Evolutionary conservation across 116 monocot species (phyloP).

Genomic region (Posidonia oceanica): DNA sequence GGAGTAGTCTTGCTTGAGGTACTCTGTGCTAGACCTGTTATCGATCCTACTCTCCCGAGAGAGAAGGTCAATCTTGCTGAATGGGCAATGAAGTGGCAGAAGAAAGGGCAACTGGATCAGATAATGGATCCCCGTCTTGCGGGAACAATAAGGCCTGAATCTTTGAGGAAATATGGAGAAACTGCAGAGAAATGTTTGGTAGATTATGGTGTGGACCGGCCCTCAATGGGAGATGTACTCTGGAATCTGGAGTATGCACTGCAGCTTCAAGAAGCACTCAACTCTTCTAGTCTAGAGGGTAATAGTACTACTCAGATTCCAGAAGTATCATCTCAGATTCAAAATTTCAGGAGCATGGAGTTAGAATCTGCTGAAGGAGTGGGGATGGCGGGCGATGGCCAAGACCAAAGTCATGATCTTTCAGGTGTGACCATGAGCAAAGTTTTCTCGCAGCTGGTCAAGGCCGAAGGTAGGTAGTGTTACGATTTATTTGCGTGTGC

Average conservation of each 20-base stretch:
- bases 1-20: slow-evolving; percentile 69
- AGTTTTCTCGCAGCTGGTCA: slow-evolving; percentile 67
- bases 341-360: neutral
- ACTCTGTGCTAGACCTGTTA: slow-evolving; percentile 57
- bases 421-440: slow-evolving; percentile 51
- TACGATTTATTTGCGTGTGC: neutral
- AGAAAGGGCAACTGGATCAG: slow-evolving; percentile 35
- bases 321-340: neutral
- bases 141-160: slow-evolving; percentile 38
- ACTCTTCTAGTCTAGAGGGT: slow-evolving; percentile 5
- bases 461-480: slow-evolving; percentile 53
- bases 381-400: neutral
- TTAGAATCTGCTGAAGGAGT: neutral
- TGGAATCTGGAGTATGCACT: slow-evolving; percentile 60
- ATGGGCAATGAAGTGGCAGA: slow-evolving; percentile 57
- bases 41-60: slow-evolving; percentile 49
- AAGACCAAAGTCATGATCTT: slow-evolving; percentile 13
- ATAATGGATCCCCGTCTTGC: slow-evolving; percentile 42
- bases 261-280: slow-evolving; percentile 41
- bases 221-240: slow-evolving; percentile 52
- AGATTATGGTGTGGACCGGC: slow-evolving; percentile 51
- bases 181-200: slow-evolving; percentile 52
- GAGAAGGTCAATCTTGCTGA: slow-evolving; percentile 66
- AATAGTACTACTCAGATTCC: slow-evolving; percentile 33
- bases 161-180: slow-evolving; percentile 47